Base-by-base conservation (phyloP, 1,284 basidiomycete genomes). In the Tilletia indica region DNA sequence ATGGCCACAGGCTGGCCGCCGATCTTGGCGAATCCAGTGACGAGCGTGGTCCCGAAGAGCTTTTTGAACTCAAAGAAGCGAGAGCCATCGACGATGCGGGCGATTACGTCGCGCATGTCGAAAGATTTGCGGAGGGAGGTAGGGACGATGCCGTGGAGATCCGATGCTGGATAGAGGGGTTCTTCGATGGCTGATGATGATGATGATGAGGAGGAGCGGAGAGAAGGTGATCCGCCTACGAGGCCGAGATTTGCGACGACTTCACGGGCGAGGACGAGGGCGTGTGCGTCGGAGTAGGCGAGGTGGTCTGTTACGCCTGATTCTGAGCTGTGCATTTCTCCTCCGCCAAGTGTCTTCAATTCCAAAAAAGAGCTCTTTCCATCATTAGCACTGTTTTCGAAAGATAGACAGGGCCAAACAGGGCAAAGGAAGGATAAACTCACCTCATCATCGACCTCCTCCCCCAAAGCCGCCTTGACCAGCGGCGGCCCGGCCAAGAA, bases 401-500 rank as follows among this genome's bases (percentile, higher is more conserved):
- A 31, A 31, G 25, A 31, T 2, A 31, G 25, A 31, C 25, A 31
- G 25, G 25, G 25, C 25, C 25, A 31, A 31, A 31, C 25, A 31
- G 25, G 45, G 54, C 3, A 19, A 16, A 58, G 54, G 1, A 58
- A 3, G 1, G 54, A 9, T 3, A 34, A 9, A 56, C 51, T n/a
- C 31, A 58, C 91, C 84, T 97, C 94, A 71, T 95, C 93, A 78
- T 96, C 93, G 4, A 97, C 91, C 39, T 91, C 90, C 84, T 97
- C 94, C 51, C 95, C 94, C 0, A 94, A 94, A 0, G 94, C 95
- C 0, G 94, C 95, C 83, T 94, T 95, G 73, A 97, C 94, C 3
- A 97, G 88, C 3, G 94, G 94, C 16, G 95, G 95, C 0, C 94
- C 95, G 16, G 94, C 94, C n/a, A 97, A 88, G 86, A 97, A 97